phyloP scores from a whole-genome alignment of 2,329 filamentous ascomycete species.

The Cercospora nicotianae region DNA sequence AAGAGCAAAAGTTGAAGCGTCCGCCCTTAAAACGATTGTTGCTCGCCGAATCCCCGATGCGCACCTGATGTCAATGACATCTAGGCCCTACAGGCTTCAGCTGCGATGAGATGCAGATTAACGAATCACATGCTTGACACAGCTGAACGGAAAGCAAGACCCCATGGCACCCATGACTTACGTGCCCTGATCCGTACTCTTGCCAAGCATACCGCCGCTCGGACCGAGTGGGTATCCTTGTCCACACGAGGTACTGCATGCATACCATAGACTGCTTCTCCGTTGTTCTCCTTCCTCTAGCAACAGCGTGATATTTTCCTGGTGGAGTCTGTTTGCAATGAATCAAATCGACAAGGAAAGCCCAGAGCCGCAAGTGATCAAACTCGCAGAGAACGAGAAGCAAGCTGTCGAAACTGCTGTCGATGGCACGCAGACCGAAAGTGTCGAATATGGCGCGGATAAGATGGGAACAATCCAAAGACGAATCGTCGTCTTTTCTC shows the following conservation, averaged over 20 bases:
- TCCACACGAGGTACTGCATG: not conserved
- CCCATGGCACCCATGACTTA: not conserved
- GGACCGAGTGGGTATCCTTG: constrained; percentile 10
- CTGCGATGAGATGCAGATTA: not conserved
- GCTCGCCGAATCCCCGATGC: not conserved
- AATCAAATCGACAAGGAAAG: not conserved
- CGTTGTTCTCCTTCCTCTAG: not conserved
- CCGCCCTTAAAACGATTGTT: not conserved
- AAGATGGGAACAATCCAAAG: constrained; percentile 7
- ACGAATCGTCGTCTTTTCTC: constrained; percentile 3
- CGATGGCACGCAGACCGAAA: not conserved
- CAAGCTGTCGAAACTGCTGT: not conserved
- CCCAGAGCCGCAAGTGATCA: not conserved
- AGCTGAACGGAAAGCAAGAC: not conserved
- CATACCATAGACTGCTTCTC: not conserved
- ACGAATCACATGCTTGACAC: not conserved
- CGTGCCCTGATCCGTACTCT: not conserved
- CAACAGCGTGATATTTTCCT: not conserved
- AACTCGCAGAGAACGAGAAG: not conserved
- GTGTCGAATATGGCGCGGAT: not conserved
- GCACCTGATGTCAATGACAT: not conserved
- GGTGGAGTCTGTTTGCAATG: not conserved
- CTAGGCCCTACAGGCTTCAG: not conserved
- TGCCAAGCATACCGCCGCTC: constrained; percentile 4
- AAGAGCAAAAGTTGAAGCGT: not conserved